Evolutionary conservation across 2,329 filamentous ascomycete species (phyloP).

Genomic region (Cladobotryum mycophilum): DNA sequence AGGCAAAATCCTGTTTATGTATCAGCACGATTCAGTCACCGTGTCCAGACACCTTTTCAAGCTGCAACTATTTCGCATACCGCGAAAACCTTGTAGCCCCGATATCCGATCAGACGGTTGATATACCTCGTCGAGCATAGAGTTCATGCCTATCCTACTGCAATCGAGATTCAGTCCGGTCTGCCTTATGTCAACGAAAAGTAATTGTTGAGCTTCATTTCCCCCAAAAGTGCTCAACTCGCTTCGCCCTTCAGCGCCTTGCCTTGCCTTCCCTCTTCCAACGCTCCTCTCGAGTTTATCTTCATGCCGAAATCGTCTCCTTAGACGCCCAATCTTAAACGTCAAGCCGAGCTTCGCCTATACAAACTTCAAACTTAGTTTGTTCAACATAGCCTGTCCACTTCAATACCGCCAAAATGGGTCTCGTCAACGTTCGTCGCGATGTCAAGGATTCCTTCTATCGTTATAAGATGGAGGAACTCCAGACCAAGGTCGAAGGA

Average conservation of each 20-base stretch:
- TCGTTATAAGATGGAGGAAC: conserved; percentile 99
- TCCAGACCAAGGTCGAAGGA: conserved; percentile 99
- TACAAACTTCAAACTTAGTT: too few relatives aligned
- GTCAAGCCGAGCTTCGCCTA: background rate
- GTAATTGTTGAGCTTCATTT: conserved; percentile 49
- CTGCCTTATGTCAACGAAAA: conserved; percentile 51
- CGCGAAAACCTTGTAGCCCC: conserved; percentile 87
- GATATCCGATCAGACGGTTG: conserved; percentile 91
- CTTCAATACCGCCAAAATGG: conserved; percentile 63
- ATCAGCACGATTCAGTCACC: conserved; percentile 89
- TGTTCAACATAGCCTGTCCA: background rate
- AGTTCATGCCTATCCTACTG: conserved; percentile 54
- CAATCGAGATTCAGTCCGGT: conserved; percentile 40
- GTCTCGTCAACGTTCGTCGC: conserved; percentile 95
- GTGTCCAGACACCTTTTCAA: conserved; percentile 93
- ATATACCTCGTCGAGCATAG: conserved; percentile 37
- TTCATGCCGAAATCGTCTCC: conserved; percentile 30
- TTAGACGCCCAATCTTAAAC: background rate
- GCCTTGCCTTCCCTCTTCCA: conserved; percentile 5
- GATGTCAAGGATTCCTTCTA: conserved; percentile 99
- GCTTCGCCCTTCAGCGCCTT: conserved; percentile 23
- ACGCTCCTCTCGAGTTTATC: conserved; percentile 18
- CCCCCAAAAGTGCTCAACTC: conserved; percentile 34
- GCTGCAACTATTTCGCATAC: conserved; percentile 96
- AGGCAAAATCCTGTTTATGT: conserved; percentile 72